Base-by-base conservation (phyloP, 805 yeast genomes). In the Priceomyces medius region DNA sequence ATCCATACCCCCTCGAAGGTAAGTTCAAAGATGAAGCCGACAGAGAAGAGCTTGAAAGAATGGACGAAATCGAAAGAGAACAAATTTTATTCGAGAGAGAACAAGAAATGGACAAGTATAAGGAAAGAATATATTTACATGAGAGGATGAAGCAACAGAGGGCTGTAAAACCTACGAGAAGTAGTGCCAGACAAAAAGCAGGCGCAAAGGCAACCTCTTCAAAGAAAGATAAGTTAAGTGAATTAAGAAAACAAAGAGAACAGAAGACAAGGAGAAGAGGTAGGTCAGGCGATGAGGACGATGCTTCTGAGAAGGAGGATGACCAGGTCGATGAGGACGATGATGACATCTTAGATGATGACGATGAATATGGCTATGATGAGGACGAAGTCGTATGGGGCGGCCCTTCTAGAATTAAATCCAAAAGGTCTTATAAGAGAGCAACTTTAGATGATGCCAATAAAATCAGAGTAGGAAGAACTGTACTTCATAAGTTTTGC, bases 11-110 rank as follows among this genome's bases (percentile, higher is more conserved):
- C 2, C 64, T 91, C 40, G 97, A 89, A 56, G 96, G 96, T 6
- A 88, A 88, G 56, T 93, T 83, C 69, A 86, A 82, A 54, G 84
- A 89, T 62, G 96, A 81, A 40, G 73, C 69, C 7, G 99, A 93
- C 64, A 77, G 87, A 45, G 80, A 68, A 1, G 63, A 70, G 41
- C 69, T 78, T 50, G 68, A 86, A 55, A 81, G 74, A 36, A 76
- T 93, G 81, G 95, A 91, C 42, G 99, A 93, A 71, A 79, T 93
- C 61, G 87, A 87, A 55, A 84, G 98, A 56, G 99, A 93, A 69
- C 83, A 85, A 52, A 79, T 89, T 42, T 75, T 93, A 42, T 93
- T 88, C 54, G 98, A 91, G 42, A 87, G 99, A 64, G 79, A 88
- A 7, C 97, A 89, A 64, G 95, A 87, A 47, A 79, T 88, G 81